Evolutionary conservation across 371 early-diverging fungal genomes (phyloP).

Genomic region (Mortierella sp.): DNA sequence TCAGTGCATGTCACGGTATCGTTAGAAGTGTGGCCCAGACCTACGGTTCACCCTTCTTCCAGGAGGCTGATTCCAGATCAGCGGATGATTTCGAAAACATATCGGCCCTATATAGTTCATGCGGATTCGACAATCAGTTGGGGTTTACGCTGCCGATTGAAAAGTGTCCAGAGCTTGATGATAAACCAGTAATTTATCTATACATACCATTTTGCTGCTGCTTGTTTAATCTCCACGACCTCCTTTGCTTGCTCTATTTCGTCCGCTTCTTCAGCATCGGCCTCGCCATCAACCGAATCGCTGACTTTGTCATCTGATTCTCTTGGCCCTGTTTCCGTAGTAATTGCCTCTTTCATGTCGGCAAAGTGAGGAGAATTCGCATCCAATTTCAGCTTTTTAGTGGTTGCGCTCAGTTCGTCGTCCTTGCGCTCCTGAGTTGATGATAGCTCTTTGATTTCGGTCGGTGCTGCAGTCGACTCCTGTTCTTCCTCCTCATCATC

Average conservation of each 20-base stretch:
- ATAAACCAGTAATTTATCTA: no score
- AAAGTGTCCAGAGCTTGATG: no score
- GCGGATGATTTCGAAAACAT: constrained; percentile 51
- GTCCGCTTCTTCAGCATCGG: constrained; percentile 41
- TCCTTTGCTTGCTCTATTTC: constrained; percentile 44
- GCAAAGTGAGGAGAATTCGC: constrained; percentile 14
- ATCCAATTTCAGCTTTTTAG: constrained; percentile 42
- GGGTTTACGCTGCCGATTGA: no score
- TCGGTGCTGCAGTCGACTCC: background rate
- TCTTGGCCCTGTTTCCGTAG: background rate
- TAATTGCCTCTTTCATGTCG: background rate
- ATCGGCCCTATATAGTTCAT: constrained; percentile 43
- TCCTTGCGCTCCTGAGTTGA: constrained; percentile 25
- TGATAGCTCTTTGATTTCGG: background rate
- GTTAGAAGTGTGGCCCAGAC: constrained; percentile 1
- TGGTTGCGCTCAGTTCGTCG: constrained; percentile 33
- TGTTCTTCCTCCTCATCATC: constrained; percentile 30
- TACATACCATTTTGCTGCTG: constrained; percentile 56
- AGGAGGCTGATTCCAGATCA: constrained; percentile 41
- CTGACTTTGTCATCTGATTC: background rate
- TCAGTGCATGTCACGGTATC: no score
- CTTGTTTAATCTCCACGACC: constrained; percentile 47
- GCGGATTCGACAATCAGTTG: no score
- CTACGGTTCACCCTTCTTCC: constrained; percentile 64
- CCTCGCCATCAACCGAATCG: constrained; percentile 21